Evolutionary conservation across 805 yeast genomes (phyloP).

Genomic region (Kodamaea restingae): DNA sequence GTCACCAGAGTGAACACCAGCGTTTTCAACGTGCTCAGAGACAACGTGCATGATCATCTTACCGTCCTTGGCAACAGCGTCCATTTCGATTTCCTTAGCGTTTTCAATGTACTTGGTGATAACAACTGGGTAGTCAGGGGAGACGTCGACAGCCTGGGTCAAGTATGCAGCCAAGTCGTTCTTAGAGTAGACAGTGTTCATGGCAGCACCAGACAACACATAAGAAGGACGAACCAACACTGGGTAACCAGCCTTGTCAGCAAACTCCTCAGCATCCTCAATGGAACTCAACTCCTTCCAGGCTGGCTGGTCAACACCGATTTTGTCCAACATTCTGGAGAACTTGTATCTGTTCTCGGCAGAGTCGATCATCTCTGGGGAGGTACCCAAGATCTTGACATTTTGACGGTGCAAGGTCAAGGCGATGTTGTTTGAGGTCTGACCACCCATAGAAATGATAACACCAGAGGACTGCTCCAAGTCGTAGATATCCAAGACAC

Average conservation of each 20-base stretch:
- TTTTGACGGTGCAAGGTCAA: conserved; percentile 87
- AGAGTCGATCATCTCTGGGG: conserved; percentile 97
- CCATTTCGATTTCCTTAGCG: conserved; percentile 98
- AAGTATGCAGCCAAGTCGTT: conserved; percentile 85
- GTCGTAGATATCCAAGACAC: conserved; percentile 92
- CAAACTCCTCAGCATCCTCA: conserved; percentile 88
- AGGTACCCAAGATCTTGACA: conserved; percentile 92
- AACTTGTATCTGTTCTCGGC: conserved; percentile 98
- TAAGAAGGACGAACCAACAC: conserved; percentile 97
- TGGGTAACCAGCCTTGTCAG: conserved; percentile 87
- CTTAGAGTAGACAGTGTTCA: conserved; percentile 91
- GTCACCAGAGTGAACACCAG: conserved; percentile 99
- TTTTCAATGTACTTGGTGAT: conserved; percentile 94
- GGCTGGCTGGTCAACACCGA: conserved; percentile 98
- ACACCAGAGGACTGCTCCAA: conserved; percentile 89
- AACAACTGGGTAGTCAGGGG: conserved; percentile 97
- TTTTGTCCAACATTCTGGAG: conserved; percentile 93
- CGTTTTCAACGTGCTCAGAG: conserved; percentile 97
- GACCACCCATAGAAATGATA: conserved; percentile 97
- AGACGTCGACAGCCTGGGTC: conserved; percentile 93
- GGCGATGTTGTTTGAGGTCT: conserved; percentile 95
- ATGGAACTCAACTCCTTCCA: conserved; percentile 96
- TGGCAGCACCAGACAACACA: conserved; percentile 97
- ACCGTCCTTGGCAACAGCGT: conserved; percentile 95
- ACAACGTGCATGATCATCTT: conserved; percentile 94